Base-by-base conservation (phyloP, 495 filamentous ascomycete genomes). In the Aspergillus taichungensis region DNA sequence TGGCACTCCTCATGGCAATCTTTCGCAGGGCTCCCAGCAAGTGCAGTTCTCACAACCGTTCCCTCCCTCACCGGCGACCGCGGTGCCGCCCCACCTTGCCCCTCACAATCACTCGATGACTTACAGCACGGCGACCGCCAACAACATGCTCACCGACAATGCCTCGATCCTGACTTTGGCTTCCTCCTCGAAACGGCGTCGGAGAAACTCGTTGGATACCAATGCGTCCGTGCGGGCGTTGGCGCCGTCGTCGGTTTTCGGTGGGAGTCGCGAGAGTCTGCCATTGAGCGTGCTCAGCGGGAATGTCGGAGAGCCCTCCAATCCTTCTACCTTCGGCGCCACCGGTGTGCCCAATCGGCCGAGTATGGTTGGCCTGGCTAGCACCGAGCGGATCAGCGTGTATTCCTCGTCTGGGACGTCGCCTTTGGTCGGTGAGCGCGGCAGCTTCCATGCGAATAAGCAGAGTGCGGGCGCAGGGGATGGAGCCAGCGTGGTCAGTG, bases 101-200 rank as follows among this genome's bases (percentile, higher is more conserved):
- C 76, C 78, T 38, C 69, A 77, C 11, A 77, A 77, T 14, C 76
- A 91, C 53, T 87, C 87, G 0, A 77, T 82, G 29, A 95, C 90
- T 5, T 98, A 98, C 64, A 82, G 69, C 47, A 80, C 80, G 4
- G 92, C 90, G 0, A 96, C 88, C 0, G 92, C 92, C 35, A 94
- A 96, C 66, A 89, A 89, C 59, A 74, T 92, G 10, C 69, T 95
- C 18, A 94, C 87, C 6, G 92, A 98, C 57, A 90, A 98, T 59
- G 92, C 92, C 1, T 95, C 89, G 12, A 91, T 97, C 46, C 76
- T 98, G 24, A 98, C 92, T 0, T 76, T 98, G n/a, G 92, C 92
- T 1, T 95, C 89, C 6, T 96, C 90, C 0, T 95, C 89, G 13
- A 94, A 96, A 61, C 79, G 84, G 27, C 83, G 87, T 36, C 84